Base-by-base conservation (phyloP, 2,329 filamentous ascomycete species). In the Fusarium fujikuroi region DNA sequence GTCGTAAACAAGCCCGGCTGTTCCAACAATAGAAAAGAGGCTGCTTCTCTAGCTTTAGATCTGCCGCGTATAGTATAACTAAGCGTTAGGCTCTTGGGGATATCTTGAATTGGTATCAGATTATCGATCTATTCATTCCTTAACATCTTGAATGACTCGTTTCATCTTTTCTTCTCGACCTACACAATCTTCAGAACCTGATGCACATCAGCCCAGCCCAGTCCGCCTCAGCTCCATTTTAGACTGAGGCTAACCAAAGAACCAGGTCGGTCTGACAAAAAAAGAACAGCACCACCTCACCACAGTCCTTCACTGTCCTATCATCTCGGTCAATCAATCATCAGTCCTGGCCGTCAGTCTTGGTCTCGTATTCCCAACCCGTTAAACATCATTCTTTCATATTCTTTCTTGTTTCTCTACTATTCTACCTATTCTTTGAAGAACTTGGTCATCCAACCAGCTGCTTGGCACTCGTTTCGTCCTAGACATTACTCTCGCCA, bases 321-420 rank as follows among this genome's bases (percentile, higher is more conserved):
- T 66, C 63, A 66, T 47, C 54, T 63, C 34, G 36, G 50, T 54
- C 50, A 54, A 54, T 54, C 43, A 32, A 50, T 56, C 57, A 44
- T 60, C 72, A 36, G 28, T 37, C 57, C 53, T 54, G 50, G 40
- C 58, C 30, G 57, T 42, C 47, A 32, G 39, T 62, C 43, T 52
- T 70, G 70, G 73, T 70, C 76, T 79, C 77, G 78, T 79, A 77
- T 76, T 77, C 73, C 75, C 64, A 67, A 73, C 65, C 43, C 53
- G 46, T 61, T 34, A 73, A 71, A 72, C 67, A 71, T 69, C 70
- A 59, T 69, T 59, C 62, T 47, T 65, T 63, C 28, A 37, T 39
- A 30, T 39, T 67, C 40, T 30, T 60, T 64, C 39, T 44, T 57
- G 16, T 42, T 61, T 60, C 30, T 61, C 16, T 39, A 16, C 28